Base-by-base conservation (phyloP, 768 basidiomycete genomes). In the Trametes coccinea region DNA sequence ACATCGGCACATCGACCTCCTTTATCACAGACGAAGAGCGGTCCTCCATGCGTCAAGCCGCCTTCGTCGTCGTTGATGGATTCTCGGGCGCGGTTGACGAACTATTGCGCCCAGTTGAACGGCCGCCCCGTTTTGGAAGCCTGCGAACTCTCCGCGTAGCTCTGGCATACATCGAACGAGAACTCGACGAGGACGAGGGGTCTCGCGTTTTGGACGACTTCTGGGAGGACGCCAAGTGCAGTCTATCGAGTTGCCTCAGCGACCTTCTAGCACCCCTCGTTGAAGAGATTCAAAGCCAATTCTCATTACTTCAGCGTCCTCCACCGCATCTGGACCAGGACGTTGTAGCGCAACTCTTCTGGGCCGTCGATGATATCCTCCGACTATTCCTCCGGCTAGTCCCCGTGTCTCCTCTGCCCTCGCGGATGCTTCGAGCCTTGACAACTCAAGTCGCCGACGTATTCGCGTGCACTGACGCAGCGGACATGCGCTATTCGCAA, bases 1-100 rank as follows among this genome's bases (percentile, higher is more conserved):
- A 80, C 9, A 81, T 90, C 56, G 75, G 79, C 49, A 80, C 80
- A 5, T 86, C 87, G 1, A 78, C 88, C 31, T 82, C 84, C 7
- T 82, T 76, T 65, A 89, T 91, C 52, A 77, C 81, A 0, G 84
- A 88, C 40, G 77, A 81, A 30, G 87, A 89, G 56, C 77, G 84
- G 10, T 72, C 83, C 30, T 78, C 81, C 7, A 76, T 92, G 69
- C 81, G 82, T 27, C 82, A 85, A 66, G 77, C 85, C 11, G 88
- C 89, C 0, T 73, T 80, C 29, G 82, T 92, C n/a, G 86, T 84
- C 0, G 84, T 90, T 37, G 84, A 88, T 58, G 89, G 90, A 1
- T 68, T 90, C 2, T 67, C 78, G 0, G 83, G 83, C 17, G 89
- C 86, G 1, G 73, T 90, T 11, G 85, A 87, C 49, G 86, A 89